These are phyloP conservation scores for Ogataea trehaloabstinens DNA, from an alignment of 805 yeast genomes.

Conservation along the genomic window DNA sequence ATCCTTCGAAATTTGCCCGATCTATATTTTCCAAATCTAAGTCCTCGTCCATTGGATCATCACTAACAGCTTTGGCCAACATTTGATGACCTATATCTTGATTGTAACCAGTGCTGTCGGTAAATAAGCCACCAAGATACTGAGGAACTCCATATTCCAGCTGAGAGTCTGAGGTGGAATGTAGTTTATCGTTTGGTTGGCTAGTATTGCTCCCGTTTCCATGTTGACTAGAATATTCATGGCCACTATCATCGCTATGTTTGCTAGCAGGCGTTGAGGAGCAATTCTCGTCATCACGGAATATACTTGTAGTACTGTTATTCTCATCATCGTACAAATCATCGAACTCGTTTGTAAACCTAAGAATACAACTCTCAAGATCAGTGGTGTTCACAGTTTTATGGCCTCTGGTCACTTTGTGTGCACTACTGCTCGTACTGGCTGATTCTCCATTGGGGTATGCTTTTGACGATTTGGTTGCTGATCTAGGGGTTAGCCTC, in stretches of 20 bases:
- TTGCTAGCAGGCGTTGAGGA: constrained; percentile 3
- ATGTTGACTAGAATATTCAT: background rate
- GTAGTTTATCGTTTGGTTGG: background rate
- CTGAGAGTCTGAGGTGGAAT: background rate
- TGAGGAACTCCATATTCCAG: background rate
- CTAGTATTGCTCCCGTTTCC: background rate
- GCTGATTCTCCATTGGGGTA: constrained; percentile 9
- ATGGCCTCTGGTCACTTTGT: constrained; percentile 21
- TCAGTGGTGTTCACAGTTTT: constrained; percentile 37
- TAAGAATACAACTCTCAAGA: constrained; percentile 38
- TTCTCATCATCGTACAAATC: constrained; percentile 31
- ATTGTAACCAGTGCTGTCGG: background rate
- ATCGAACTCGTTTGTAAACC: constrained; percentile 42
- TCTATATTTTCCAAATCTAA: constrained; percentile 27
- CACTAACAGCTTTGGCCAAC: constrained; percentile 1
- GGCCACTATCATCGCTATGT: constrained; percentile 1
- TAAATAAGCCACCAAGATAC: background rate
- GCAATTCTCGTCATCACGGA: constrained; percentile 21
- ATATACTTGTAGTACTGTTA: constrained; percentile 27
- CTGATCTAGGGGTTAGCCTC: constrained; percentile 13
- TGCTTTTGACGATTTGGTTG: constrained; percentile 6
- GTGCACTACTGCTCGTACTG: constrained; percentile 13
- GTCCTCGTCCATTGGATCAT: constrained; percentile 27
- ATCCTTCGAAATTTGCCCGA: constrained; percentile 27
- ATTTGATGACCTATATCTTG: background rate